Evolutionary conservation across 345 rosid species (phyloP), one percentile per base, ranked within the genome.

Genomic region (Citrus hindsii): DNA sequence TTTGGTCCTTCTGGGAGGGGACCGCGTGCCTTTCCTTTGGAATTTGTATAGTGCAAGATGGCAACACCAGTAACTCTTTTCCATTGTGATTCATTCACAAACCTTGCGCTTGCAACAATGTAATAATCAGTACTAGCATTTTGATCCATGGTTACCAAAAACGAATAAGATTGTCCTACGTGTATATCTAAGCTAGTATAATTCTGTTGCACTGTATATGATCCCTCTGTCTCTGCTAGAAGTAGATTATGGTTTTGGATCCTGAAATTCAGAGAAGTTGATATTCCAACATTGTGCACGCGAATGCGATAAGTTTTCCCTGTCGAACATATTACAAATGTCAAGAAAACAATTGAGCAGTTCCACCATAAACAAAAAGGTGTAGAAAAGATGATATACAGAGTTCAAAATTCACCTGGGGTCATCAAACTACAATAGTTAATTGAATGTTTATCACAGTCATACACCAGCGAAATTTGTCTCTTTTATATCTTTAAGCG

Each of bases 151-250:
- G 98, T 92, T 73, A 97, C 88, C 81, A 97, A 84, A 79, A 97
- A 97, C 1, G 99, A 93, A 82, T 83, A 97, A 25, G 99, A 86
- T 69, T 97, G 99, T 9, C 98, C 99, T 30, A 94, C 97, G 30
- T 94, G 98, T 79, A 97, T 94, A 86, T 97, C 99, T 87, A 97
- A 91, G 81, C 96, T 97, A 65, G 98, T 92, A 83, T 97, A 94
- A 76, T 97, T 97, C 82, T 97, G 99, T 68, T 94, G 99, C 83
- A 94, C 97, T 6, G 98, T 94, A 78, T 97, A 97, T 0, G 98
- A 97, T 79, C 99, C 99, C 87, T 97, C 98, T 0, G 93, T 80
- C 82, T 97, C 98, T 2, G 93, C 98, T 77, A 97, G 85, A 77
- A 92, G 92, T 71, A 97, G 88, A 86, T 97, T 94, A 38, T 97